Percentiles rank a stretch among this genome's conserved stretches.
Conservation (phyloP, 805 yeast genomes). For the Candida methanosorbosa region DNA sequence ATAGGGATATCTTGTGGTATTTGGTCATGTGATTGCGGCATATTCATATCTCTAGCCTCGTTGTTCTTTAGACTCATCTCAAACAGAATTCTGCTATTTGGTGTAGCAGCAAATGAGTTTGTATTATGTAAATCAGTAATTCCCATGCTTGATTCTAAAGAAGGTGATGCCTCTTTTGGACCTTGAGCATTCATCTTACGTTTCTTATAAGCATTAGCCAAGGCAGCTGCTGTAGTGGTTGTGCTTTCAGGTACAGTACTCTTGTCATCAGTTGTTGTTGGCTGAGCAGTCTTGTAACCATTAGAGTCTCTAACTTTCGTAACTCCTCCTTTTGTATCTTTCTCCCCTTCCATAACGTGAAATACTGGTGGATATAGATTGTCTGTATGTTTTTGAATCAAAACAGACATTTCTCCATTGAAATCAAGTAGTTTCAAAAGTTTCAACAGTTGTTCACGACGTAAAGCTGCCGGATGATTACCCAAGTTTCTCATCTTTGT, state of each 20-base stretch:
- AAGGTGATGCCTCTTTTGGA: too few species aligned
- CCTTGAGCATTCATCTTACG: constrained; percentile 1
- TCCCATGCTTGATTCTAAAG: too few species aligned
- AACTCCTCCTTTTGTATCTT: background rate
- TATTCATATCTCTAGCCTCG: too few species aligned
- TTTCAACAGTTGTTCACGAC: constrained; percentile 64
- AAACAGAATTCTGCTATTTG: too few species aligned
- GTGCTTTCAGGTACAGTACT: too few species aligned
- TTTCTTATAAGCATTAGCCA: background rate
- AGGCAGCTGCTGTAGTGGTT: background rate
- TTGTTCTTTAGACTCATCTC: too few species aligned
- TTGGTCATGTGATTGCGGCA: too few species aligned
- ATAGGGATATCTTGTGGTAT: too few species aligned
- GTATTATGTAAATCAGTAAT: background rate
- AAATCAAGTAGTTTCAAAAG: constrained; percentile 60
- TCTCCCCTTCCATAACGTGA: constrained; percentile 4
- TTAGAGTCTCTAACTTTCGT: background rate
- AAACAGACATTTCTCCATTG: constrained; percentile 51
- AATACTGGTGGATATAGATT: constrained; percentile 22
- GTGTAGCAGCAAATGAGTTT: too few species aligned
- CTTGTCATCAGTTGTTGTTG: background rate
- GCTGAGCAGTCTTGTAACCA: too few species aligned
- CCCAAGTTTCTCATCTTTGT: constrained; percentile 72
- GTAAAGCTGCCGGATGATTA: constrained; percentile 69
- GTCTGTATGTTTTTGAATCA: constrained; percentile 52